phyloP scores from a whole-genome alignment of 23 red algal genomes.

The Gracilaria domingensis region DNA sequence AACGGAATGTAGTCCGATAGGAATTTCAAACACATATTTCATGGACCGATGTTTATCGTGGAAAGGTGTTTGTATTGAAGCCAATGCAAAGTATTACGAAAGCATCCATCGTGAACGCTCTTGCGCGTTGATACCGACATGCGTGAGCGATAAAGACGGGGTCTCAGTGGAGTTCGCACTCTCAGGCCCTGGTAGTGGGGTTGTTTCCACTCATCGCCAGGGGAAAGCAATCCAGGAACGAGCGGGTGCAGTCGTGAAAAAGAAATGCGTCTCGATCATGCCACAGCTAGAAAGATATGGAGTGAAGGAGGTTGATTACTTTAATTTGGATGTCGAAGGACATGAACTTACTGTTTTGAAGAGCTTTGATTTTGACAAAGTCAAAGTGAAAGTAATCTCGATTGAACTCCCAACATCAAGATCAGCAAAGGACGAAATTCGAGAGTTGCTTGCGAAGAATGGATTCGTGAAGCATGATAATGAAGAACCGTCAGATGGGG shows the following conservation, averaged over 20 bases:
- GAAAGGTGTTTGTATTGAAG: slow-evolving; percentile 74
- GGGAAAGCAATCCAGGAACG: slow-evolving; percentile 3
- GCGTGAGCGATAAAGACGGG: slow-evolving; percentile 68
- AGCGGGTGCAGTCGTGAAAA: slow-evolving; percentile 15
- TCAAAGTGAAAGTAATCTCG: slow-evolving; percentile 69
- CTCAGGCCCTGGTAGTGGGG: slow-evolving; percentile 38
- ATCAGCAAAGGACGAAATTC: slow-evolving; percentile 9
- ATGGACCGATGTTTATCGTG: slow-evolving; percentile 69
- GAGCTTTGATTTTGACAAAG: slow-evolving; percentile 69
- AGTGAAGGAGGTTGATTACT: slow-evolving; percentile 59
- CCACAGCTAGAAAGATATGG: slow-evolving; percentile 52
- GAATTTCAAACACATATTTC: slow-evolving; percentile 75
- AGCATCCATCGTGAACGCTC: slow-evolving; percentile 42
- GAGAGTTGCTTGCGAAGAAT: slow-evolving; percentile 48
- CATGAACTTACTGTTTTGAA: slow-evolving; percentile 63
- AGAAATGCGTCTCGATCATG: slow-evolving; percentile 46
- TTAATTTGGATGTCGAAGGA: slow-evolving; percentile 75
- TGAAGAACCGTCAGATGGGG: slow-evolving; percentile 3
- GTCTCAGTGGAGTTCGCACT: slow-evolving; percentile 63
- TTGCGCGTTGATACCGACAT: slow-evolving; percentile 75
- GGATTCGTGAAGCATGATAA: slow-evolving; percentile 54
- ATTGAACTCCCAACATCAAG: slow-evolving; percentile 29
- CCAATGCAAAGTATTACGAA: slow-evolving; percentile 64
- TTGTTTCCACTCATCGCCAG: slow-evolving; percentile 62
- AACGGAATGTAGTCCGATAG: slow-evolving; percentile 25